Evolutionary conservation across 2,329 filamentous ascomycete species (phyloP).

Genomic region (Trichoderma cornu-damae): DNA sequence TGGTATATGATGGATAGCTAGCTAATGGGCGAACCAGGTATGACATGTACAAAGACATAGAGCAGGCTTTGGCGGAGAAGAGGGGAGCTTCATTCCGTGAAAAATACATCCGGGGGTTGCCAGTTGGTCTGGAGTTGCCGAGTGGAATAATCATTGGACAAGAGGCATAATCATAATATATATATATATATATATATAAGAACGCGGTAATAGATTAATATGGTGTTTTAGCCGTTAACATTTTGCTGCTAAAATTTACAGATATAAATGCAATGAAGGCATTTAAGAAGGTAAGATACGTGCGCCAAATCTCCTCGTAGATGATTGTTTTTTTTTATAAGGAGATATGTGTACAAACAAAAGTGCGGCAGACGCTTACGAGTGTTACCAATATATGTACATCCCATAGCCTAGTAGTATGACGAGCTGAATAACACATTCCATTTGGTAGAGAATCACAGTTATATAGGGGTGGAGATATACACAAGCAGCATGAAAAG

Average conservation of each 20-base stretch:
- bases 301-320: too few species aligned
- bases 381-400: too few species aligned
- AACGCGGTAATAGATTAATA: neutral
- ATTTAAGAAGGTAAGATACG: too few species aligned
- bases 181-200: too few species aligned
- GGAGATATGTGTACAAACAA: too few species aligned
- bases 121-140: constrained; percentile 45
- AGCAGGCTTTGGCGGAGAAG: constrained; percentile 41
- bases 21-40: constrained; percentile 36
- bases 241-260: neutral
- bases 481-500: neutral
- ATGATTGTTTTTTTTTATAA: too few species aligned
- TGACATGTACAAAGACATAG: constrained; percentile 54
- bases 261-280: neutral
- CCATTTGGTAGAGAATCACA: neutral
- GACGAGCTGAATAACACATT: neutral
- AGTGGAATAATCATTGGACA: constrained; percentile 40
- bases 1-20: neutral
- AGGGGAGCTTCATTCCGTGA: constrained; percentile 33
- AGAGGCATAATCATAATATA: neutral
- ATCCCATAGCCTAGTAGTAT: too few species aligned
- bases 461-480: neutral
- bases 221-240: neutral
- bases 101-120: constrained; percentile 41
- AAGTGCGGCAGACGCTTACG: too few species aligned